A percentile compares a stretch with the other conserved stretches of the same genome.
Evolutionary conservation across 139 green algal genomes (phyloP).

Genomic region (Chlamydomonas applanata): DNA sequence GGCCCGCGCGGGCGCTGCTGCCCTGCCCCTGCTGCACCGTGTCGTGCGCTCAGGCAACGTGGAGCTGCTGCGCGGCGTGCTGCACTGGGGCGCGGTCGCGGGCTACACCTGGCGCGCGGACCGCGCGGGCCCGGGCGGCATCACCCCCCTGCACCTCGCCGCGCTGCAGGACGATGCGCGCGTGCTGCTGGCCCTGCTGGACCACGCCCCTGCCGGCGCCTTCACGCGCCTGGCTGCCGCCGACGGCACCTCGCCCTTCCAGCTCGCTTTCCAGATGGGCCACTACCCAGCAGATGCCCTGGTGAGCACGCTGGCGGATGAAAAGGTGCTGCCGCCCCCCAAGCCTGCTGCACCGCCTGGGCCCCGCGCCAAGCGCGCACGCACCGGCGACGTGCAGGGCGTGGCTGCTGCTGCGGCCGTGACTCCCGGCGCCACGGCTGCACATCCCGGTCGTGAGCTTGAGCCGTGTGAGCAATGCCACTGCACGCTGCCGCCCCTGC

Average conservation of each 20-base stretch:
- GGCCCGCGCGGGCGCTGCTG: conserved; percentile 10
- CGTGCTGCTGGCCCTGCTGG: conserved; percentile 45
- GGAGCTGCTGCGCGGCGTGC: conserved; percentile 34
- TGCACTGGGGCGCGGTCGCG: conserved; percentile 34
- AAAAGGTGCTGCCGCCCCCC: neutral
- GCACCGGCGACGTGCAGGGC: neutral
- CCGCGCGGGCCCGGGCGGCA: conserved; percentile 30
- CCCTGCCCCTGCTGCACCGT: conserved; percentile 44
- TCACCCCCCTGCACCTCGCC: conserved; percentile 58
- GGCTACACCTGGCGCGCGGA: conserved; percentile 38
- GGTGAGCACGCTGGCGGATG: neutral
- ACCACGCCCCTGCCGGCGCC: conserved; percentile 25
- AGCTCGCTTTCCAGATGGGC: conserved; percentile 64
- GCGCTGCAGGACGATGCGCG: conserved; percentile 44
- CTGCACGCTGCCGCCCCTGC: conserved; percentile 48
- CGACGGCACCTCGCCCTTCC: conserved; percentile 59
- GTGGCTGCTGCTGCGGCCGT: neutral
- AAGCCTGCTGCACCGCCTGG: neutral
- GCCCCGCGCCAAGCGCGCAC: neutral
- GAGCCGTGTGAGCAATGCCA: conserved; percentile 51
- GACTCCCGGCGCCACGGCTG: neutral
- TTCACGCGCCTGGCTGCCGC: conserved; percentile 33
- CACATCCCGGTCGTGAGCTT: conserved; percentile 11
- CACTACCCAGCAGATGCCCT: conserved; percentile 39
- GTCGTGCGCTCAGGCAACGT: conserved; percentile 36